Conservation (phyloP, 257 asterid genomes). For the Catharanthus roseus region DNA sequence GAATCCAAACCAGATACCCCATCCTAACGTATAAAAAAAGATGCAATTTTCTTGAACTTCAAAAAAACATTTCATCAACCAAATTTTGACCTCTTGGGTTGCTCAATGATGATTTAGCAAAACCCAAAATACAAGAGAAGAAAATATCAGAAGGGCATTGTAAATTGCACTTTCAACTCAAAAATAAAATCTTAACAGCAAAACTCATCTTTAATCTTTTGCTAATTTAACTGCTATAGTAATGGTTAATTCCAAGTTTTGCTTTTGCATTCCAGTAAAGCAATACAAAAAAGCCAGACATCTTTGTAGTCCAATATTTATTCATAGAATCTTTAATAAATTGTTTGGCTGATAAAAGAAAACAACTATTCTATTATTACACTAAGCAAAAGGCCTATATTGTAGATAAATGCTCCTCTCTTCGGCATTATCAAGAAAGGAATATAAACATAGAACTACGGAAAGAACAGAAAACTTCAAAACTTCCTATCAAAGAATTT, state of each 20-base stretch:
- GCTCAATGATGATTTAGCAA: too few relatives aligned
- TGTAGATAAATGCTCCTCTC: background rate
- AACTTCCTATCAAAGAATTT: background rate
- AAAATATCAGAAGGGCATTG: too few relatives aligned
- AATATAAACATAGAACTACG: background rate
- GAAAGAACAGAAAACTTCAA: background rate
- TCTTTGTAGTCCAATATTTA: background rate
- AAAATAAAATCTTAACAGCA: too few relatives aligned
- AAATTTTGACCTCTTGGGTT: background rate
- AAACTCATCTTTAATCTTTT: too few relatives aligned
- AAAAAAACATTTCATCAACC: background rate
- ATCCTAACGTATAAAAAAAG: too few relatives aligned
- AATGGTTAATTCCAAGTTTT: too few relatives aligned
- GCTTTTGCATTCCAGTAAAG: background rate
- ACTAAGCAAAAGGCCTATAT: background rate
- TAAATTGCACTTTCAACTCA: background rate
- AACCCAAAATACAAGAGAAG: too few relatives aligned
- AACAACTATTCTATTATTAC: constrained; percentile 2
- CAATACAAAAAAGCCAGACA: too few relatives aligned
- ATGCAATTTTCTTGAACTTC: too few relatives aligned
- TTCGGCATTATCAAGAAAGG: background rate
- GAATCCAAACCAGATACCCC: too few relatives aligned
- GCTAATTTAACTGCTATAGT: background rate
- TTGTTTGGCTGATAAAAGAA: background rate
- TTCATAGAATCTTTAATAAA: background rate